Evolutionary conservation across 129 eudicot species (phyloP).

Genomic region (Saussurea involucrata): DNA sequence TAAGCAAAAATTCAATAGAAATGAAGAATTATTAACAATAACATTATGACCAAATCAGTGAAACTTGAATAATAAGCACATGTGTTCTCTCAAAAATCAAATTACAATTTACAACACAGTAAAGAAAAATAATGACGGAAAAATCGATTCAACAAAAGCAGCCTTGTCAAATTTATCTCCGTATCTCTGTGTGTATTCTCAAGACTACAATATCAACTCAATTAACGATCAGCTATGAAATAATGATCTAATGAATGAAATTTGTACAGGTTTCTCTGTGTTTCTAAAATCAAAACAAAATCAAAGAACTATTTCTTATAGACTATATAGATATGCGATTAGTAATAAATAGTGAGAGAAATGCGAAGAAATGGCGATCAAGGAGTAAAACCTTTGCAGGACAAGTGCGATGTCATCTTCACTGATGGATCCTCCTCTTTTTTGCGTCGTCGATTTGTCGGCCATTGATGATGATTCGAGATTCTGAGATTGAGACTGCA

Average conservation of each 20-base stretch:
- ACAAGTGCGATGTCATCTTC: slow-evolving; percentile 58
- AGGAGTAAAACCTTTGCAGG: slow-evolving; percentile 41
- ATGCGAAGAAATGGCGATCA: not conserved
- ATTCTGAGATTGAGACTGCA: slow-evolving; percentile 5
- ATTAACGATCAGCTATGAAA: not conserved
- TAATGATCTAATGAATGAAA: not conserved
- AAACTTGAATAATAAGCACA: not conserved
- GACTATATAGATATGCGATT: not conserved
- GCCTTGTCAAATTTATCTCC: not conserved
- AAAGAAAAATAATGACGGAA: not conserved
- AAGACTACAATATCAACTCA: not conserved
- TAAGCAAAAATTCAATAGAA: not conserved
- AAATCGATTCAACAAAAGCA: not conserved
- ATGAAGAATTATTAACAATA: not conserved
- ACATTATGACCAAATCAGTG: not conserved
- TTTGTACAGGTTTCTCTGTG: not conserved
- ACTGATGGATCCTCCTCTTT: slow-evolving; percentile 37
- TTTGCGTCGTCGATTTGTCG: slow-evolving; percentile 31
- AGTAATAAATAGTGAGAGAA: not conserved
- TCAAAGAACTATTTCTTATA: not conserved
- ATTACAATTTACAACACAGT: not conserved
- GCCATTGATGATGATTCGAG: slow-evolving; percentile 22
- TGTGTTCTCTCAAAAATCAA: not conserved
- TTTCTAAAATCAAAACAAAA: not conserved
- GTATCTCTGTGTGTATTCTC: not conserved